These are phyloP conservation scores for Oidiodendron maius DNA, from an alignment of 495 filamentous ascomycete species.

Conservation along the genomic window DNA sequence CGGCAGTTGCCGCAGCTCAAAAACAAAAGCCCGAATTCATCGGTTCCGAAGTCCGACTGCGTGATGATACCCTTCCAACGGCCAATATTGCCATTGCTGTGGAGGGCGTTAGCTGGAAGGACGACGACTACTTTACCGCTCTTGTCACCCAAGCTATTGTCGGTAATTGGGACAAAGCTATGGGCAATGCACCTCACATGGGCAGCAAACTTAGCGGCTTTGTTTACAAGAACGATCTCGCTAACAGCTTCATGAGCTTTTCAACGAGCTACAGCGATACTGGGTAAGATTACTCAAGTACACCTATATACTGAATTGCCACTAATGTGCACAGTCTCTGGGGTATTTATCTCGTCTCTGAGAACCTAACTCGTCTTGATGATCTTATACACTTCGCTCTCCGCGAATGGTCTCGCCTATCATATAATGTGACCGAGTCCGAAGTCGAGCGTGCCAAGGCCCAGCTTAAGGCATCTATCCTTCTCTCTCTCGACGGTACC, in stretches of 20 bases:
- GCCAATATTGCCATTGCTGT: constrained; percentile 98
- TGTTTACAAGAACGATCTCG: constrained; percentile 86
- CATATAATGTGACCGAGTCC: constrained; percentile 74
- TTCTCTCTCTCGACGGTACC: constrained; percentile 94
- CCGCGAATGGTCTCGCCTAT: constrained; percentile 94
- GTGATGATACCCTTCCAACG: constrained; percentile 91
- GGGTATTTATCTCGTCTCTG: constrained; percentile 98
- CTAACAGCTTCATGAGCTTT: constrained; percentile 99
- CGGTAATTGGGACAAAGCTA: constrained; percentile 98
- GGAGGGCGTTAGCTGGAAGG: constrained; percentile 99
- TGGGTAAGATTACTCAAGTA: constrained; percentile 54
- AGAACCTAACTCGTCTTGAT: constrained; percentile 79
- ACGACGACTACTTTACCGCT: constrained; percentile 97
- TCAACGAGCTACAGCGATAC: constrained; percentile 99
- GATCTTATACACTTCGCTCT: constrained; percentile 97
- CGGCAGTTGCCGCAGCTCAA: constrained; percentile 57
- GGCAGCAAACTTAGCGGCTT: constrained; percentile 96
- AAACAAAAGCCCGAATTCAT: constrained; percentile 90
- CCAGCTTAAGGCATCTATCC: constrained; percentile 96
- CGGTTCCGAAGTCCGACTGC: constrained; percentile 88
- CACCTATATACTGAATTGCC: neutral
- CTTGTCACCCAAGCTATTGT: constrained; percentile 97
- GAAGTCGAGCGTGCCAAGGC: constrained; percentile 98
- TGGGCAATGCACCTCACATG: constrained; percentile 93
- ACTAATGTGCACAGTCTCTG: constrained; percentile 63